Conservation (phyloP, 805 yeast genomes). For the Sporopachydermia quercuum region DNA sequence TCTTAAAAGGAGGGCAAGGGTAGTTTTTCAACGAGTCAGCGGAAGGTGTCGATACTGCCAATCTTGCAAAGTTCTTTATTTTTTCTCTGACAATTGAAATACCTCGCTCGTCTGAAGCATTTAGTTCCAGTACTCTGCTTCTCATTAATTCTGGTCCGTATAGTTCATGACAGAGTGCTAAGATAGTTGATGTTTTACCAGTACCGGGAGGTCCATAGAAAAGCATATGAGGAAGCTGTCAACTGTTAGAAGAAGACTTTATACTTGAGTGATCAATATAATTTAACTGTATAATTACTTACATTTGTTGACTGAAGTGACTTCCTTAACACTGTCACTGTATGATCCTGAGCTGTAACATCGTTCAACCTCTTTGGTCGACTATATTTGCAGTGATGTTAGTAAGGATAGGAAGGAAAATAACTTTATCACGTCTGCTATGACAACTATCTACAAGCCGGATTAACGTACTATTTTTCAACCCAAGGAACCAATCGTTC, state of each 20-base stretch:
- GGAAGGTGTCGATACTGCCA: conserved; percentile 70
- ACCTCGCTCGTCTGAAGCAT: conserved; percentile 88
- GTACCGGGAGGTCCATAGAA: conserved; percentile 94
- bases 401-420: background rate
- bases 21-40: conserved; percentile 52
- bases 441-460: conserved; percentile 2
- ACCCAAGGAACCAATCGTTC: conserved; percentile 58
- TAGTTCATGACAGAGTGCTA: conserved; percentile 67
- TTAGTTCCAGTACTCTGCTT: conserved; percentile 63
- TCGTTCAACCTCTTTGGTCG: conserved; percentile 83
- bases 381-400: conserved; percentile 19
- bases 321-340: conserved; percentile 67
- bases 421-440: background rate
- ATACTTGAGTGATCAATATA: too few species aligned
- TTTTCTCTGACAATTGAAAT: conserved; percentile 77
- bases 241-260: background rate
- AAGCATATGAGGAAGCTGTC: conserved; percentile 71
- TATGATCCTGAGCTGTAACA: conserved; percentile 83
- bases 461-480: conserved; percentile 51
- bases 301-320: conserved; percentile 62
- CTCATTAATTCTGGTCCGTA: conserved; percentile 61
- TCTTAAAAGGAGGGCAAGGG: conserved; percentile 95
- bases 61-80: conserved; percentile 73
- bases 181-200: conserved; percentile 78
- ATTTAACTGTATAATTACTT: too few species aligned